A percentile compares a stretch with the other conserved stretches of the same genome.
phyloP scores from a whole-genome alignment of 176 grass and related monocot species.

The Carex myosuroides region DNA sequence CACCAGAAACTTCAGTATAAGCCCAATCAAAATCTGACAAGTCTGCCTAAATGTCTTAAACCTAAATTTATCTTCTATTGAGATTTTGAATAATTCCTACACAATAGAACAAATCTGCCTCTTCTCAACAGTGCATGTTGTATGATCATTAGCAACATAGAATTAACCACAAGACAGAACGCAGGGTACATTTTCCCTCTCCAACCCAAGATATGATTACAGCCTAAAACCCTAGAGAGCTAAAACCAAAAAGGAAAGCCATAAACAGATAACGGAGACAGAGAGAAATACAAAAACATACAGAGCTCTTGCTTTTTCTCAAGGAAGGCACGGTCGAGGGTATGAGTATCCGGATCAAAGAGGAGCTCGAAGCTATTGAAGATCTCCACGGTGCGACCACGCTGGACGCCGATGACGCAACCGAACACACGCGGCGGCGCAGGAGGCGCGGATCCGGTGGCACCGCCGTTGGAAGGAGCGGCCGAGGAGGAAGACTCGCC shows the following conservation, averaged over 20 bases:
- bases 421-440: slow-evolving; percentile 60
- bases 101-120: neutral
- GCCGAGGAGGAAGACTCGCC: neutral
- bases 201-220: neutral
- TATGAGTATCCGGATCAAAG: slow-evolving; percentile 63
- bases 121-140: neutral
- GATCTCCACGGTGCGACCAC: slow-evolving; percentile 93
- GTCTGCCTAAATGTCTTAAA: neutral
- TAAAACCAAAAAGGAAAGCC: neutral
- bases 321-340: slow-evolving; percentile 88
- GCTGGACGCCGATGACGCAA: slow-evolving; percentile 93
- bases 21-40: neutral
- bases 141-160: neutral
- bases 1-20: neutral
- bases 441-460: neutral
- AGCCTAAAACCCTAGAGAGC: slow-evolving; percentile 20
- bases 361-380: slow-evolving; percentile 99
- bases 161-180: neutral
- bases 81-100: neutral
- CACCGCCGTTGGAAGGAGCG: slow-evolving; percentile 10
- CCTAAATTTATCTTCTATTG: neutral
- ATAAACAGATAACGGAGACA: neutral
- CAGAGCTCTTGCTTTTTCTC: slow-evolving; percentile 99
- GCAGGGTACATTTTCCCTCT: neutral
- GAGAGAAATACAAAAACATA: slow-evolving; percentile 17